Evolutionary conservation across 768 basidiomycete genomes (phyloP), one percentile per base, ranked within the genome.

Genomic region (Punctularia strigosozonata): DNA sequence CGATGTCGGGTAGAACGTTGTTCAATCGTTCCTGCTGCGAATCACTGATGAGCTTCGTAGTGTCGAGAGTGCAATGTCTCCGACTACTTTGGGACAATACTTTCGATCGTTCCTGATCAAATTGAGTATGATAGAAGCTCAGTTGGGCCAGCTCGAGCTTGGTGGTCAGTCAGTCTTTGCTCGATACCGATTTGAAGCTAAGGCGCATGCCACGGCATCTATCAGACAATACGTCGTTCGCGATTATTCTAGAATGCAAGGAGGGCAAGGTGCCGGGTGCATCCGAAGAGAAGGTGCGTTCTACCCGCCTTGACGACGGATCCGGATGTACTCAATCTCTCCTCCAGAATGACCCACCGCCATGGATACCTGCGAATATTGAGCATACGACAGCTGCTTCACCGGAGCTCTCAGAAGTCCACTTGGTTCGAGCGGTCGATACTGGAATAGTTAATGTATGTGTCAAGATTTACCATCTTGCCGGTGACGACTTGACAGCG

Each of bases 91-190:
- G 2, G 70, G 72, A 14, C 82, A 80, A 52, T 82, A 82, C 47
- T 84, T 92, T 45, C 76, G 87, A 5, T 79, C 84, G 3, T 87
- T 90, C 46, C 64, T 92, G 25, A 66, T 87, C 50, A 91, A 87
- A 51, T 66, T 92, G 31, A 74, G 61, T 38, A 80, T 81, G 75
- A 66, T 87, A 32, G 83, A 88, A 47, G 66, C 78, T 14, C 75
- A 80, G 46, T 63, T 91, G 3, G 72, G 75, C 18, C 65, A 70
- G 31, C 59, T 83, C 42, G 53, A 73, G 21, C 59, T 69, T 8
- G 72, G 68, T 46, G 77, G 75, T 77, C 50, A 47, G 53, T 31
- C 13, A 28, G 18, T 18, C 13, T 36, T 32, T 8, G 19, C 18
- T 20, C n/a, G 25, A 38, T 17, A 24, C 37, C 22, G 38, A 5